A percentile compares a stretch with the other conserved stretches of the same genome.
phyloP scores from a whole-genome alignment of 2,329 filamentous ascomycete genomes.

The Hymenoscyphus repandus region DNA sequence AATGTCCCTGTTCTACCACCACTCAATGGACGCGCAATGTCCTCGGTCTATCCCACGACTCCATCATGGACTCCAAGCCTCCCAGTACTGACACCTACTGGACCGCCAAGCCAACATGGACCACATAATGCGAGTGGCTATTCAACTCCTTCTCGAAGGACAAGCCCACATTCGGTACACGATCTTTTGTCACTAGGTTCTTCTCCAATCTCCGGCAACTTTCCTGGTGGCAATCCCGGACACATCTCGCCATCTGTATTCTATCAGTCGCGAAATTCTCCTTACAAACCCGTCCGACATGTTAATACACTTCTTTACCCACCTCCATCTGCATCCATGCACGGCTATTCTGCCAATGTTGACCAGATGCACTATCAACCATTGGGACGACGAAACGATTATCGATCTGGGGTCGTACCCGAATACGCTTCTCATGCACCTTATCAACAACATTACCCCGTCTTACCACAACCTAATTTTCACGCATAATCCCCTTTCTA shows the following conservation, averaged over 20 bases:
- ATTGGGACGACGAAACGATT: slow-evolving; percentile 61
- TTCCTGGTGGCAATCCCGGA: slow-evolving; percentile 44
- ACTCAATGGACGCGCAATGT: slow-evolving; percentile 57
- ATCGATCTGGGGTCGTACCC: slow-evolving; percentile 67
- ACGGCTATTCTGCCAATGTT: slow-evolving; percentile 62
- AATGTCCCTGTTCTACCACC: slow-evolving; percentile 28
- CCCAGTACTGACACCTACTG: slow-evolving; percentile 31
- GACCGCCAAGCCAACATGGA: slow-evolving; percentile 16
- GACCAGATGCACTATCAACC: slow-evolving; percentile 78
- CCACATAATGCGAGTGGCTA: slow-evolving; percentile 25
- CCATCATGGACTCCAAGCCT: slow-evolving; percentile 41
- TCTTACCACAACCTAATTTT: slow-evolving; percentile 32
- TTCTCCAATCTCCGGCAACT: slow-evolving; percentile 32
- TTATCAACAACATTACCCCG: slow-evolving; percentile 25
- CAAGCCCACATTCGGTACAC: slow-evolving; percentile 29
- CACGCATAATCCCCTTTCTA: slow-evolving; percentile 25
- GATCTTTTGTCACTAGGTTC: slow-evolving; percentile 32
- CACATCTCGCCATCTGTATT: slow-evolving; percentile 74
- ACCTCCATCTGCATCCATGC: slow-evolving; percentile 72
- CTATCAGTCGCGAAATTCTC: slow-evolving; percentile 81
- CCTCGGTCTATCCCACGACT: slow-evolving; percentile 62
- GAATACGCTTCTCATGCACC: slow-evolving; percentile 38
- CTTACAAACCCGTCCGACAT: slow-evolving; percentile 84
- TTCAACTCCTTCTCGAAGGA: slow-evolving; percentile 32
- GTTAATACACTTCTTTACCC: slow-evolving; percentile 90